Percentiles rank a stretch among this genome's conserved stretches.
Conservation (phyloP, 1,284 basidiomycete genomes). For the Moesziomyces sp. region DNA sequence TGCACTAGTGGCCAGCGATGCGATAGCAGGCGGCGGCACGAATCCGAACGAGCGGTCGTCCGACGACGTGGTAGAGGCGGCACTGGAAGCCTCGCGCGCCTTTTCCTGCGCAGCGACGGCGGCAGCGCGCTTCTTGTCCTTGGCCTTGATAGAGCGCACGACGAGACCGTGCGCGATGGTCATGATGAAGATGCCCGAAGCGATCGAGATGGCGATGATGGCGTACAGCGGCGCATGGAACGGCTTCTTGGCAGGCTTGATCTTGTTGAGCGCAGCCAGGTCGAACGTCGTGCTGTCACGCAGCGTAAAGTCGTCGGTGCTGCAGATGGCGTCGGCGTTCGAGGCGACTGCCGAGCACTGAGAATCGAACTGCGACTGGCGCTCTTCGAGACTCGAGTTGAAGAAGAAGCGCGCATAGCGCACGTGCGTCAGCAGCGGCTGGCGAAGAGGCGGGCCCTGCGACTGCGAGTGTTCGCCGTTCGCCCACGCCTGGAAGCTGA, state of each 20-base stretch:
- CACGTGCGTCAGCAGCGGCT: conserved; percentile 45
- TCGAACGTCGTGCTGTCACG: conserved; percentile 54
- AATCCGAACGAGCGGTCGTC: background rate
- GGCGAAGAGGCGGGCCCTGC: conserved; percentile 47
- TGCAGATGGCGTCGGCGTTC: conserved; percentile 43
- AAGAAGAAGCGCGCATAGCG: conserved; percentile 61
- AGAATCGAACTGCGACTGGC: conserved; percentile 43
- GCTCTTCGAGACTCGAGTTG: conserved; percentile 57
- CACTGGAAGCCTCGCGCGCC: conserved; percentile 2
- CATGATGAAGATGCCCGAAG: conserved; percentile 51
- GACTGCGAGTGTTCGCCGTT: conserved; percentile 53
- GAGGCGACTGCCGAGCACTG: conserved; percentile 39
- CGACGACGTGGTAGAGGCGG: conserved; percentile 5
- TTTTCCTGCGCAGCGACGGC: conserved; percentile 33
- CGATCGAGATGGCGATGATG: conserved; percentile 37
- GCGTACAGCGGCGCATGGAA: conserved; percentile 42
- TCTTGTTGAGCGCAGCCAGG: conserved; percentile 25
- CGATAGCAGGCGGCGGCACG: conserved; percentile 9
- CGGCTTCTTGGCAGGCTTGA: conserved; percentile 15
- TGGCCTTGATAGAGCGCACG: conserved; percentile 42
- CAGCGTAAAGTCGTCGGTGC: conserved; percentile 55
- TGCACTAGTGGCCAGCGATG: conserved; percentile 6
- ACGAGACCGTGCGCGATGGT: conserved; percentile 53
- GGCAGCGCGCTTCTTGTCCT: conserved; percentile 42
- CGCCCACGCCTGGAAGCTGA: conserved; percentile 55